Conservation (phyloP, 2,329 filamentous ascomycete genomes). For the Aschersonia sp. region DNA sequence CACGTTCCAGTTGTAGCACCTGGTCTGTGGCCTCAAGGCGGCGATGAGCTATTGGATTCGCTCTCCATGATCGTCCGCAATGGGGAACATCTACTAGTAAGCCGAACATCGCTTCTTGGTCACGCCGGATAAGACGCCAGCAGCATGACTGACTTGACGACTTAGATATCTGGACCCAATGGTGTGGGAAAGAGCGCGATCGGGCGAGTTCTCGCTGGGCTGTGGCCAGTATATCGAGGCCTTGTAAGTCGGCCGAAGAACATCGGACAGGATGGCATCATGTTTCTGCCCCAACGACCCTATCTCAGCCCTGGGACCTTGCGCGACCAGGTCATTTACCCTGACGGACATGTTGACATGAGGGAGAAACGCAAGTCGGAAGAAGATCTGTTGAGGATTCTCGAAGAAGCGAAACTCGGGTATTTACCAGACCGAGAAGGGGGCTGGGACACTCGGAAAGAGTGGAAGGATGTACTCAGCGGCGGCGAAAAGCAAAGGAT, state of each 20-base stretch:
- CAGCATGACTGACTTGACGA: conserved; percentile 6
- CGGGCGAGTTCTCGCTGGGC: conserved; percentile 70
- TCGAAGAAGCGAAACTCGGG: conserved; percentile 74
- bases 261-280: conserved; percentile 79
- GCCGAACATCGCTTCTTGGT: conserved; percentile 8
- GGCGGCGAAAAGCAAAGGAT: conserved; percentile 96
- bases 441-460: conserved; percentile 91
- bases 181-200: conserved; percentile 90
- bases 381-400: conserved; percentile 58
- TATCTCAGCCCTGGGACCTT: conserved; percentile 88
- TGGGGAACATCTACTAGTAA: conserved; percentile 73
- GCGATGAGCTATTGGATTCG: conserved; percentile 80
- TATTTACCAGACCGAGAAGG: conserved; percentile 88
- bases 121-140: background rate
- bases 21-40: conserved; percentile 72
- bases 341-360: conserved; percentile 92
- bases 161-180: conserved; percentile 75
- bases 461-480: conserved; percentile 97
- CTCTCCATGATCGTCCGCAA: conserved; percentile 79
- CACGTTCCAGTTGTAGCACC: conserved; percentile 89
- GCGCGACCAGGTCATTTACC: conserved; percentile 95
- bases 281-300: conserved; percentile 92
- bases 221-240: conserved; percentile 94
- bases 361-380: conserved; percentile 65
- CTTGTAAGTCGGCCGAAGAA: conserved; percentile 76